phyloP scores from a whole-genome alignment of 495 filamentous ascomycete species.

The Hamigera avellanea region DNA sequence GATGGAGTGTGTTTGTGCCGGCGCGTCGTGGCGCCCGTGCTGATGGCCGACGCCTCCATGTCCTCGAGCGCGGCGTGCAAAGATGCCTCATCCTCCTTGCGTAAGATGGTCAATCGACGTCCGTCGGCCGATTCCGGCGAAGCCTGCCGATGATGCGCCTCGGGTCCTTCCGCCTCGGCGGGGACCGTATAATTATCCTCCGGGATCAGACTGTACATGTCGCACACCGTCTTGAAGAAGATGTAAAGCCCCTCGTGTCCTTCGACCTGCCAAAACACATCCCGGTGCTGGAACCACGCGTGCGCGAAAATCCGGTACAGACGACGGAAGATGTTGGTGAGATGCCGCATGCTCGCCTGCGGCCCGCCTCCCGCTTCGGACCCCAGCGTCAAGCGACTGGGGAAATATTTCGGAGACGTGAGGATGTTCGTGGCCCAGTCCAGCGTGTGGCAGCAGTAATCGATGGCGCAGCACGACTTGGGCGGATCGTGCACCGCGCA shows the following conservation, averaged over 20 bases:
- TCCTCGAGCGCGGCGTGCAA: constrained; percentile 12
- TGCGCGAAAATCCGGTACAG: constrained; percentile 96
- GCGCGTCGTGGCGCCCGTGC: constrained; percentile 54
- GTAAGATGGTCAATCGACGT: constrained; percentile 35
- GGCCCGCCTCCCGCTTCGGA: constrained; percentile 48
- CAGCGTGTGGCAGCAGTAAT: constrained; percentile 96
- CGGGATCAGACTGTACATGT: constrained; percentile 76
- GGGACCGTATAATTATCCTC: constrained; percentile 94
- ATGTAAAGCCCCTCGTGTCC: constrained; percentile 76
- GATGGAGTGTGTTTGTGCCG: constrained; percentile 65
- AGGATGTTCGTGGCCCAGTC: constrained; percentile 93
- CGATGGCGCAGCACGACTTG: constrained; percentile 92
- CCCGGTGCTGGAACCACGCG: constrained; percentile 94
- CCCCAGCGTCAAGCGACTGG: constrained; percentile 68
- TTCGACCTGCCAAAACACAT: constrained; percentile 96
- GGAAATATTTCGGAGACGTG: constrained; percentile 83
- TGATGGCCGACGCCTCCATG: constrained; percentile 29
- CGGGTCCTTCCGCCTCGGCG: constrained; percentile 76
- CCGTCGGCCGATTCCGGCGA: constrained; percentile 19
- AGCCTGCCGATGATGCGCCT: constrained; percentile 30
- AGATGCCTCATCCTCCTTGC: constrained; percentile 22
- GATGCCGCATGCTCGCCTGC: constrained; percentile 58
- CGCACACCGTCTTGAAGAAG: constrained; percentile 94
- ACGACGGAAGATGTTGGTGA: constrained; percentile 87
- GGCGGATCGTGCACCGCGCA: constrained; percentile 95